These are phyloP conservation scores for Rhodotorula diobovata DNA, from an alignment of 768 basidiomycete genomes.

Conservation along the genomic window DNA sequence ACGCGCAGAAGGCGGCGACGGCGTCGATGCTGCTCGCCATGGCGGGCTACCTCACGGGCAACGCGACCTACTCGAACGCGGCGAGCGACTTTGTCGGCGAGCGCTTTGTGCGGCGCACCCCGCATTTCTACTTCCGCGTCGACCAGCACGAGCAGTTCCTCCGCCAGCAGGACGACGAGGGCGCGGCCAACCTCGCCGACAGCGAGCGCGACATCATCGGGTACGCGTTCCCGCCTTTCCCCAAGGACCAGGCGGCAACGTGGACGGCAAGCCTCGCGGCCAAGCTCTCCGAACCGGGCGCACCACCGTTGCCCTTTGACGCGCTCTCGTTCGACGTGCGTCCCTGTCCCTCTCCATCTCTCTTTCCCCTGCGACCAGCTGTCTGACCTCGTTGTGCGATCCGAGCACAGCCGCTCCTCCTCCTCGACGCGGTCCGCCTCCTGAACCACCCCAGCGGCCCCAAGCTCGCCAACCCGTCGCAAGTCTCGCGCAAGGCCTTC, in stretches of 20 bases:
- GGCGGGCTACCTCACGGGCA: conserved; percentile 39
- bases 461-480: background rate
- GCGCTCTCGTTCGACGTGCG: conserved; percentile 37
- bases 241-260: conserved; percentile 1
- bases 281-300: background rate
- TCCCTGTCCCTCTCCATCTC: background rate
- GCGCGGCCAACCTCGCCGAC: background rate
- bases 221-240: conserved; percentile 36
- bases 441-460: conserved; percentile 26
- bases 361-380: too few relatives aligned
- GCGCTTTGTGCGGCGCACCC: conserved; percentile 35
- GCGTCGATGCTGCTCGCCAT: conserved; percentile 39
- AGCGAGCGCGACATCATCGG: conserved; percentile 13
- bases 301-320: conserved; percentile 28
- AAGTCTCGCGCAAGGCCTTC: conserved; percentile 11
- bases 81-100: conserved; percentile 31
- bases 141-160: conserved; percentile 22
- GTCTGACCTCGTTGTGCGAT: too few relatives aligned
- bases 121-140: conserved; percentile 25
- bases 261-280: conserved; percentile 20
- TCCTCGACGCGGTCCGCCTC: conserved; percentile 41
- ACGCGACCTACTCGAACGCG: conserved; percentile 23
- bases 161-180: conserved; percentile 8
- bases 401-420: conserved; percentile 38
- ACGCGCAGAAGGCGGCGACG: conserved; percentile 29